Conservation (phyloP, 176 grass and related monocot genomes). For the Tuctoria greenei region DNA sequence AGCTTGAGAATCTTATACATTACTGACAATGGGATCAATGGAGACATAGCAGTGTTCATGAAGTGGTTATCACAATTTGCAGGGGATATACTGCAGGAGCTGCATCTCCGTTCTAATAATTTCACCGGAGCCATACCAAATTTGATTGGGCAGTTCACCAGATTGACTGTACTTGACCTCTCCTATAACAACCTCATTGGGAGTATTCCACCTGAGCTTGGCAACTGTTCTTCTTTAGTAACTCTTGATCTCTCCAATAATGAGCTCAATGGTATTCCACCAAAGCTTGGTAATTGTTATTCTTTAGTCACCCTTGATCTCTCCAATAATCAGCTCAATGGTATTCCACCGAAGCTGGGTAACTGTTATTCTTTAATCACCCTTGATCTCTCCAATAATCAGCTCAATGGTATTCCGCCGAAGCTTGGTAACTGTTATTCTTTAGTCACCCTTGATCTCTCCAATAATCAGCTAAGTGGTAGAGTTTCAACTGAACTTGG, state of each 20-base stretch:
- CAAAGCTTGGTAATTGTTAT: constrained; percentile 17
- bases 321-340: no score
- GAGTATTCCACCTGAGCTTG: no score
- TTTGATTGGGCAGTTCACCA: background rate
- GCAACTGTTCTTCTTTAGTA: no score
- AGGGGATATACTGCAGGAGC: background rate
- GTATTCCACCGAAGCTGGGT: no score
- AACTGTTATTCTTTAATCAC: no score
- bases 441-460: background rate
- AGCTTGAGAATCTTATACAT: constrained; percentile 30
- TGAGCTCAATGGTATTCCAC: background rate
- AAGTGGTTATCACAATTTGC: background rate
- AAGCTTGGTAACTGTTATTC: background rate
- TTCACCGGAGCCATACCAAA: constrained; percentile 24
- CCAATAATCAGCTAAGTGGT: background rate
- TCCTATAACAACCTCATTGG: background rate
- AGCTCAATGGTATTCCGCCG: background rate
- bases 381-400: no score
- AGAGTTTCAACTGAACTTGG: background rate
- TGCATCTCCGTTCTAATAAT: background rate
- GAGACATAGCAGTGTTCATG: constrained; percentile 13
- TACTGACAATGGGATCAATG: background rate
- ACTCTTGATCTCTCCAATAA: no score
- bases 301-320: no score
- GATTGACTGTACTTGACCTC: constrained; percentile 3